Conservation (phyloP, 768 basidiomycete species). For the Botryobasidium botryosum region DNA sequence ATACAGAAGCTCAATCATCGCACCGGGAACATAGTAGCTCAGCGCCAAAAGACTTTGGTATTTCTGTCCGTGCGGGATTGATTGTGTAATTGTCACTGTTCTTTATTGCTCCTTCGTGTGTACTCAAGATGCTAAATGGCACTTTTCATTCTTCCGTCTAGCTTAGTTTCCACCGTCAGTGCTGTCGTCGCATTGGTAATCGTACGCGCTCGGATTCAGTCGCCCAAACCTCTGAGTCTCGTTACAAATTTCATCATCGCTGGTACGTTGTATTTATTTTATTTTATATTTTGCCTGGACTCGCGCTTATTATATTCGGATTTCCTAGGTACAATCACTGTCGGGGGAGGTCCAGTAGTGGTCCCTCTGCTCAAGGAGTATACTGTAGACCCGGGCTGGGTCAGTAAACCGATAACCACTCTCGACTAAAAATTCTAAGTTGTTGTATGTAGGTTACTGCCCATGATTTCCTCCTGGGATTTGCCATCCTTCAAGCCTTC, state of each 20-base stretch:
- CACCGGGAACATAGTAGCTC: slow-evolving; percentile 16
- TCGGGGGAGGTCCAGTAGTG: slow-evolving; percentile 40
- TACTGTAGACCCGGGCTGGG: slow-evolving; percentile 34
- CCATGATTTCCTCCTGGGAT: slow-evolving; percentile 36
- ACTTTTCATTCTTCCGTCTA: slow-evolving; percentile 17
- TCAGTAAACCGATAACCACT: no score
- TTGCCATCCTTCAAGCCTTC: slow-evolving; percentile 32
- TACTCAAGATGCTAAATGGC: slow-evolving; percentile 16
- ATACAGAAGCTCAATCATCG: slow-evolving; percentile 13
- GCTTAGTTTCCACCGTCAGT: background rate
- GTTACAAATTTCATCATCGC: no score
- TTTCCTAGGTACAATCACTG: slow-evolving; percentile 32
- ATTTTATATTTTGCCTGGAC: no score
- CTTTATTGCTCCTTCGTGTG: no score
- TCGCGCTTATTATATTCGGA: slow-evolving; percentile 33
- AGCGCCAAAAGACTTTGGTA: no score
- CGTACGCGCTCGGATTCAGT: slow-evolving; percentile 1
- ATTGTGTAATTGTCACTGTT: no score
- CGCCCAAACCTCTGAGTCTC: slow-evolving; percentile 11
- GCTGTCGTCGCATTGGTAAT: background rate
- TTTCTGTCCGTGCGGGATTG: no score
- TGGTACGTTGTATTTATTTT: no score
- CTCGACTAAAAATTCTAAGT: no score
- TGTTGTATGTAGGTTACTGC: no score
- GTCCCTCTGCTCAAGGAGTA: slow-evolving; percentile 37